Percentiles rank a stretch among this genome's conserved stretches.
Conservation (phyloP, 495 filamentous ascomycete genomes). For the Talaromyces wortmannii region DNA sequence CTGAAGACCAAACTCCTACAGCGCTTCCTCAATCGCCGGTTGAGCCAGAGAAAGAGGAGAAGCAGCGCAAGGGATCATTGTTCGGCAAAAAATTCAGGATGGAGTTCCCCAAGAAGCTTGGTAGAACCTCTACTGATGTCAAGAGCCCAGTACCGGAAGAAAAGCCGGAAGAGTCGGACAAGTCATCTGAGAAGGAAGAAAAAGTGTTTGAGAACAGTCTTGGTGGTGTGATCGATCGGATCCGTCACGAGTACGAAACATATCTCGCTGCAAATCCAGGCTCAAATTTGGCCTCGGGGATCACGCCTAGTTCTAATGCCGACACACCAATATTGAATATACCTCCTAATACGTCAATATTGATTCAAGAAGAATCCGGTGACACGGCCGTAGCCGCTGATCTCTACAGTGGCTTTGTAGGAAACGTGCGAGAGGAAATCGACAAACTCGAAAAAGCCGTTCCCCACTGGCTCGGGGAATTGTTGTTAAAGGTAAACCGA, state of each 20-base stretch:
- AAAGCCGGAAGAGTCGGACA: constrained; percentile 73
- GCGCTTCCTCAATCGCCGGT: constrained; percentile 49
- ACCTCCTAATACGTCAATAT: constrained; percentile 72
- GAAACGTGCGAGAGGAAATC: constrained; percentile 65
- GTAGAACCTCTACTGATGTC: constrained; percentile 65
- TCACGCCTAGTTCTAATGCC: constrained; percentile 70
- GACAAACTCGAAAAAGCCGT: constrained; percentile 78
- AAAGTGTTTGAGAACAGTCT: constrained; percentile 80
- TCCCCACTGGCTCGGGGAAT: constrained; percentile 86
- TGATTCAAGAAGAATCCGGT: constrained; percentile 89
- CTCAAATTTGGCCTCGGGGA: constrained; percentile 49
- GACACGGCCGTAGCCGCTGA: constrained; percentile 86
- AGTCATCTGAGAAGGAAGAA: constrained; percentile 57
- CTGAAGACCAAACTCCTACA: constrained; percentile 36
- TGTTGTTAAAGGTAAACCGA: constrained; percentile 61
- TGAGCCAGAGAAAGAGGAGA: constrained; percentile 63
- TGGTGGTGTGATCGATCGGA: constrained; percentile 68
- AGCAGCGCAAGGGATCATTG: constrained; percentile 58
- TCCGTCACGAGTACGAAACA: constrained; percentile 73
- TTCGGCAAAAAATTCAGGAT: constrained; percentile 87
- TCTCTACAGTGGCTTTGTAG: constrained; percentile 83
- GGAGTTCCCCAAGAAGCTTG: constrained; percentile 81
- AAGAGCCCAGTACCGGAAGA: constrained; percentile 74
- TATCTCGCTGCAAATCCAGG: constrained; percentile 49
- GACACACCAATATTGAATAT: constrained; percentile 83